These are phyloP conservation scores for Xylaria grammica DNA, from an alignment of 495 filamentous ascomycete species.

Conservation along the genomic window DNA sequence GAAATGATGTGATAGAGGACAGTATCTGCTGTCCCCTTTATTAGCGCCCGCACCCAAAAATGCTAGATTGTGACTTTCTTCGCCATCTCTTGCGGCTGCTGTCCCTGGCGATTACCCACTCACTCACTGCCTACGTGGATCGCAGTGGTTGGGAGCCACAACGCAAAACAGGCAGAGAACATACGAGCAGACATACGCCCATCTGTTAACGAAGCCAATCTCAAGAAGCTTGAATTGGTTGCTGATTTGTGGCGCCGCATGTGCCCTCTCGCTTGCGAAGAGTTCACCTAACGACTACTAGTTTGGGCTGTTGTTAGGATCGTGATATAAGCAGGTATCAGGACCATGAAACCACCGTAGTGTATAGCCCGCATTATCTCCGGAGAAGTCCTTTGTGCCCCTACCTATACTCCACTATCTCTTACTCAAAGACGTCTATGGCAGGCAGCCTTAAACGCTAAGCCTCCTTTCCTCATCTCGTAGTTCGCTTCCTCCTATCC, in stretches of 20 bases:
- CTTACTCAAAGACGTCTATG: background rate
- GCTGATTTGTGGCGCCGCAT: no score
- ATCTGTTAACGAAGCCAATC: no score
- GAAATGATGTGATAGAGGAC: constrained; percentile 1
- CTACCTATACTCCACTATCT: background rate
- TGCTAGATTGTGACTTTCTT: background rate
- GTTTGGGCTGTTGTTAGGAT: background rate
- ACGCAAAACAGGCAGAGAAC: no score
- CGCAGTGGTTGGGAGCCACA: no score
- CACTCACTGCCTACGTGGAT: no score
- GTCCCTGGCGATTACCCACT: background rate
- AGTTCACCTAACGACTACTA: background rate
- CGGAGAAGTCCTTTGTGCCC: background rate
- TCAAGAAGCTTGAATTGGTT: no score
- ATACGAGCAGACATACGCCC: no score
- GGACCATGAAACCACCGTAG: constrained; percentile 6
- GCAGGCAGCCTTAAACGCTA: background rate
- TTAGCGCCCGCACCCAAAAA: constrained; percentile 1
- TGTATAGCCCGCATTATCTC: constrained; percentile 9
- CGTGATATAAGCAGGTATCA: background rate
- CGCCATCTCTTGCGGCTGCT: background rate
- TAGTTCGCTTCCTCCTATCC: background rate
- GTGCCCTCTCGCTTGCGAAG: no score
- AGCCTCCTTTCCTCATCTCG: constrained; percentile 14
- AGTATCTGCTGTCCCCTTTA: constrained; percentile 1